phyloP scores from a whole-genome alignment of 2,329 filamentous ascomycete genomes.

The Rachicladosporium sp. region DNA sequence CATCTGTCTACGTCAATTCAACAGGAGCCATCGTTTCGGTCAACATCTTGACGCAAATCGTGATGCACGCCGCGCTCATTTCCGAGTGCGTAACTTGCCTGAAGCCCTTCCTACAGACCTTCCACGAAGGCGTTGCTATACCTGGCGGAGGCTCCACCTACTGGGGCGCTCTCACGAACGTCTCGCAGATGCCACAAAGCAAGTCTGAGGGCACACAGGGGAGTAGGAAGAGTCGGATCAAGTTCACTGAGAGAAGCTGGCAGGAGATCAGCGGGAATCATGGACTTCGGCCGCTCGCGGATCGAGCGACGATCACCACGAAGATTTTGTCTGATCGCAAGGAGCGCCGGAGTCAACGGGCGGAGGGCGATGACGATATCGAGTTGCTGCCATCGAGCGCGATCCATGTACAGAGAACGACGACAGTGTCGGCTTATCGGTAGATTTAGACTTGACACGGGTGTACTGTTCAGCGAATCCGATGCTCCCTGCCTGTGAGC shows the following conservation, averaged over 20 bases:
- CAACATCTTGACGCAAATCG: not conserved
- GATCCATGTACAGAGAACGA: not conserved
- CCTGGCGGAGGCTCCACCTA: not conserved
- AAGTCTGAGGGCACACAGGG: not conserved
- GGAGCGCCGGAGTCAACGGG: not conserved
- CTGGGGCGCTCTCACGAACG: conserved; percentile 1
- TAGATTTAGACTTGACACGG: not conserved
- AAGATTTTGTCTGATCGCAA: conserved; percentile 1
- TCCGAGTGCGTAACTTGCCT: conserved; percentile 1
- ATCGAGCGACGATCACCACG: not conserved
- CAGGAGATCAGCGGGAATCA: not conserved
- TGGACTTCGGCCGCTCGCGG: not conserved
- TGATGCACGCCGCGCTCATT: conserved; percentile 1
- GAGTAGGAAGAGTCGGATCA: not conserved
- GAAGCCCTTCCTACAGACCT: conserved; percentile 1
- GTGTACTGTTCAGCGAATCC: no score
- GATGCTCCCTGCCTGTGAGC: no score
- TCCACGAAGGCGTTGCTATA: not conserved
- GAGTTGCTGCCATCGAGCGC: conserved; percentile 1
- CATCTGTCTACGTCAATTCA: not conserved
- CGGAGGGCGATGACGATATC: conserved; percentile 1
- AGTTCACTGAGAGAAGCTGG: not conserved
- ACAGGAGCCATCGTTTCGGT: not conserved
- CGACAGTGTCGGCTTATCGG: not conserved
- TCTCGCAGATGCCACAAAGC: not conserved